phyloP scores from a whole-genome alignment of 257 asterid species.

The Nicotiana undulata region DNA sequence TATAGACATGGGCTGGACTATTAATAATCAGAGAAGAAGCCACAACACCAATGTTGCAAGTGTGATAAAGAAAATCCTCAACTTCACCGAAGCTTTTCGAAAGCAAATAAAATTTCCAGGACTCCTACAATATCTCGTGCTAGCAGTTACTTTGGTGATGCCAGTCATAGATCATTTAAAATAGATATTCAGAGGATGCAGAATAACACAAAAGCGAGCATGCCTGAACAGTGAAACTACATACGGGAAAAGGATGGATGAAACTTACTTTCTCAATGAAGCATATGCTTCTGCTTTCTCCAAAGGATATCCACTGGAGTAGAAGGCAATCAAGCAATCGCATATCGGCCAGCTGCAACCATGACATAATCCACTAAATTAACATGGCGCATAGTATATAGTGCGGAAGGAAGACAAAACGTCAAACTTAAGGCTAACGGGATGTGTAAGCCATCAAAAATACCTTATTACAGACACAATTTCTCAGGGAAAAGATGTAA shows the following conservation, averaged over 20 bases:
- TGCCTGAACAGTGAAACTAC: neutral
- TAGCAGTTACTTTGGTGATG: neutral
- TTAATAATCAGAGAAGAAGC: neutral
- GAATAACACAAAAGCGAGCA: neutral
- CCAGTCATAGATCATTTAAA: neutral
- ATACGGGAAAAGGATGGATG: neutral
- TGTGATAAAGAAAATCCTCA: neutral
- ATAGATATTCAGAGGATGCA: neutral
- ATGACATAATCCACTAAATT: neutral
- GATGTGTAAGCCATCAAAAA: neutral
- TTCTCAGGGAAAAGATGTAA: neutral
- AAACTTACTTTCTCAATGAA: conserved; percentile 69
- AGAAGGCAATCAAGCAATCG: conserved; percentile 91
- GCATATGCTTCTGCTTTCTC: conserved; percentile 90
- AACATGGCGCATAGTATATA: neutral
- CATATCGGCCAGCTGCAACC: conserved; percentile 87
- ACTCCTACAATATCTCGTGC: neutral
- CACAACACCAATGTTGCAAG: neutral
- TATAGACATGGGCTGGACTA: neutral
- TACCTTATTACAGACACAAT: neutral
- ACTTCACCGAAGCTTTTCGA: neutral
- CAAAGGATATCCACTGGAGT: conserved; percentile 77
- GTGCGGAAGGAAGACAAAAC: neutral
- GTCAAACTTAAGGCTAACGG: neutral
- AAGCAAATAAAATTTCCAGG: neutral